Base-by-base conservation (phyloP, 192 early-diverging fungal species). In the Backusella sp. region DNA sequence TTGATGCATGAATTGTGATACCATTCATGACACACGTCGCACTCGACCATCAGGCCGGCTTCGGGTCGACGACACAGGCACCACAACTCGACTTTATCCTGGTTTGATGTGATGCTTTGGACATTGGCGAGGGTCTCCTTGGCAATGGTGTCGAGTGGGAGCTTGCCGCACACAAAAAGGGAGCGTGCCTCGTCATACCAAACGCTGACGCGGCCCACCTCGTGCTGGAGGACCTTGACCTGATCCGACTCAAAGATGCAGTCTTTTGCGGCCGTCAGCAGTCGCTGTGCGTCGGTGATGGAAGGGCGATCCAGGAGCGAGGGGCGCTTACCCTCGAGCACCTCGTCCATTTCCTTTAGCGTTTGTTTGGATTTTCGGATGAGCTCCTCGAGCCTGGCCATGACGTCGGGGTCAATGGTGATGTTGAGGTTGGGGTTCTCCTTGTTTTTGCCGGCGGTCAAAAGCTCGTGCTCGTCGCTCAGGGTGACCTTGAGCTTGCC, bases 41-140 rank as follows among this genome's bases (percentile, higher is more conserved):
- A 93, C 69, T 92, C 86, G 14, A 92, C 86, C 92, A 93, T 93
- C 75, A 88, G 79, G 2, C 88, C 91, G 34, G 79, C 73, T 35
- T 93, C 92, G 3, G 87, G 76, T 36, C 78, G 76, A 62, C 90
- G 79, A 34, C 93, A 94, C 17, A 92, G 73, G 70, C 93, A 94
- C 74, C 89, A 91, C 35, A 26, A 39, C 11, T 75, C 79, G 17
- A 34, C 17, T 9, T 68, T 44, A 14, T 59, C 52, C 26, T 73
- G 32, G 39, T 52, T 62, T 3, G 28, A 36, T 9, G 56, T 75
- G 15, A 52, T 75, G 11, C 19, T 21, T 71, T 49, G 39, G 28
- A 76, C 46, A 19, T 52, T 67, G 1, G 23, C 17, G 14, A 69
- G 19, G 4, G 42, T 28, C 3, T 68, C 75, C 17, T 34, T 32